Evolutionary conservation across 75 land plant genomes (phyloP).

Genomic region (Selaginella tamariscina): DNA sequence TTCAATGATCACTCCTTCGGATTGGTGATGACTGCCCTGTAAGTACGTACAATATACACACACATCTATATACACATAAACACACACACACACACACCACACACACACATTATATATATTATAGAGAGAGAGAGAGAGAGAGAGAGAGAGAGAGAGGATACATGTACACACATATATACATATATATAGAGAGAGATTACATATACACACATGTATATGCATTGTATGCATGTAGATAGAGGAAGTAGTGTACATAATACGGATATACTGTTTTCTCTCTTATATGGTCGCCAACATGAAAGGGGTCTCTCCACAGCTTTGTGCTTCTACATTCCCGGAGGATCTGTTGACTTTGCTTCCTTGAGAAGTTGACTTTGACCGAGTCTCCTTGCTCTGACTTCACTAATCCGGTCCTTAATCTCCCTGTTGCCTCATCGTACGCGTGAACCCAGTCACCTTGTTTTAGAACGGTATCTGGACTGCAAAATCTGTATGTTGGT

Average conservation of each 20-base stretch:
- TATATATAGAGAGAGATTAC: no score
- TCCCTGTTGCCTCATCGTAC: slow-evolving; percentile 24
- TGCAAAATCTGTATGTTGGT: slow-evolving; percentile 18
- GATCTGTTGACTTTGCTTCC: slow-evolving; percentile 18
- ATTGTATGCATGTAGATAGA: no score
- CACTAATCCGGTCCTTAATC: slow-evolving; percentile 22
- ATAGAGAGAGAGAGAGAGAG: no score
- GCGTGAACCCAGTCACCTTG: slow-evolving; percentile 36
- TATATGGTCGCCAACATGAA: slow-evolving; percentile 66
- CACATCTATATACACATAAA: no score
- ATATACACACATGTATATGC: no score
- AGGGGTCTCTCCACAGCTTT: slow-evolving; percentile 40
- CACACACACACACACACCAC: no score
- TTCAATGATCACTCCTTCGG: slow-evolving; percentile 45
- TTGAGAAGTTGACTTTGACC: slow-evolving; percentile 16
- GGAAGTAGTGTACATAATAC: no score
- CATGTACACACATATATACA: no score
- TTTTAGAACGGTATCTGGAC: slow-evolving; percentile 30
- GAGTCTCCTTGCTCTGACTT: slow-evolving; percentile 14
- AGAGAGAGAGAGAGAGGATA: no score
- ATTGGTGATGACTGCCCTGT: slow-evolving; percentile 44
- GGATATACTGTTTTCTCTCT: slow-evolving; percentile 65
- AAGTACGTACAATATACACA: slow-evolving; percentile 32
- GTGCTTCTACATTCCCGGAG: neutral
- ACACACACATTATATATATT: no score